Conservation (phyloP, 163 green algal genomes). For the Chlorella variabilis region DNA sequence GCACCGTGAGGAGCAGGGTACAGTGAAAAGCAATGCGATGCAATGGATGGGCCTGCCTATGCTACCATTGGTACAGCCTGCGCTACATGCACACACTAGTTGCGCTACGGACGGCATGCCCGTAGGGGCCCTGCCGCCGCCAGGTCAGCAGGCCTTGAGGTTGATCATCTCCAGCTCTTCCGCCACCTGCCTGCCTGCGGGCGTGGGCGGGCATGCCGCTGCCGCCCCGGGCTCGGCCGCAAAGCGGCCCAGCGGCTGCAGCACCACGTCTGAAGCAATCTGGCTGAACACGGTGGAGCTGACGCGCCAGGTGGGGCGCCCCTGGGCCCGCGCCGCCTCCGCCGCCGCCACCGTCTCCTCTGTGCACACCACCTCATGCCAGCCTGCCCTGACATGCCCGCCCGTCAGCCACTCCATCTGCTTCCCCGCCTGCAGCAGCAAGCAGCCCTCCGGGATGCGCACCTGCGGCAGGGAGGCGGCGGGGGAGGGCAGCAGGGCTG, state of each 20-base stretch:
- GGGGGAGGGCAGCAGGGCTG: not conserved
- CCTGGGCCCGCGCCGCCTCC: conserved; percentile 48
- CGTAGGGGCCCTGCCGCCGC: too few species aligned
- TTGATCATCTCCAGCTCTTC: conserved; percentile 78
- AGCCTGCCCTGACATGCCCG: conserved; percentile 79
- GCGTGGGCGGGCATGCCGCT: conserved; percentile 59
- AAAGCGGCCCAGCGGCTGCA: conserved; percentile 79
- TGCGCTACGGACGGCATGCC: too few species aligned
- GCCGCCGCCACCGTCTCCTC: conserved; percentile 71
- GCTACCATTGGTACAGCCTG: too few species aligned
- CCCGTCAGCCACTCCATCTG: conserved; percentile 96
- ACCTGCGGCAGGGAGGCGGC: not conserved
- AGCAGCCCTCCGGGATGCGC: conserved; percentile 82
- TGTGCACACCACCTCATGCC: conserved; percentile 90
- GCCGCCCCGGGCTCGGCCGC: conserved; percentile 8
- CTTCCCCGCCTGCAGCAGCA: conserved; percentile 86
- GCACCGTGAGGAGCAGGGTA: too few species aligned
- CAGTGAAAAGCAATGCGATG: too few species aligned
- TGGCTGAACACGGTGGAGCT: conserved; percentile 90
- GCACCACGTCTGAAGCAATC: conserved; percentile 70
- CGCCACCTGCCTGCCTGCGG: conserved; percentile 73
- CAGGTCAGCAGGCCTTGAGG: too few species aligned
- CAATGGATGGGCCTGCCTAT: too few species aligned
- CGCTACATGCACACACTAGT: too few species aligned
- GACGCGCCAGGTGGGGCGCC: conserved; percentile 78